phyloP scores from a whole-genome alignment of 352 stramenopile species.

The Globisporangium parvum region DNA sequence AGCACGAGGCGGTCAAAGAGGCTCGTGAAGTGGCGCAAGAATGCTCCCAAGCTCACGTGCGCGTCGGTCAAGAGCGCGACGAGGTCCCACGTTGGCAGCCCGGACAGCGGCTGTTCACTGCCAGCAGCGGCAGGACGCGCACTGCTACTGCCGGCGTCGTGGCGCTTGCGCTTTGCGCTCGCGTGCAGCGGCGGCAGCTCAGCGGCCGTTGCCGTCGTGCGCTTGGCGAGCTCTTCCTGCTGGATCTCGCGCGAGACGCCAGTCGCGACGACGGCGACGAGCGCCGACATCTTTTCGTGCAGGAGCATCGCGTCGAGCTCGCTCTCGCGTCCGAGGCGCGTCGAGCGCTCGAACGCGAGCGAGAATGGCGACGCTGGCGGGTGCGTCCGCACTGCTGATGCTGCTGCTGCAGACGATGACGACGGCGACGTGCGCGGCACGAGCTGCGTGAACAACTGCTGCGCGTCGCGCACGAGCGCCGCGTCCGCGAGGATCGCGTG shows the following conservation, averaged over 20 bases:
- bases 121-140: not conserved
- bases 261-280: conserved; percentile 43
- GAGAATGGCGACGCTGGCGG: conserved; percentile 9
- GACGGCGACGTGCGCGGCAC: conserved; percentile 12
- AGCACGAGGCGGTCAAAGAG: conserved; percentile 78
- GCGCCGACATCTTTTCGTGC: conserved; percentile 28
- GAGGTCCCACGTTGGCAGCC: conserved; percentile 19
- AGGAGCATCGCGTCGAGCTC: conserved; percentile 13
- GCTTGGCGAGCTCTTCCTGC: conserved; percentile 8
- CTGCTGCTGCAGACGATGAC: not conserved
- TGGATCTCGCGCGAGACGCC: conserved; percentile 35
- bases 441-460: conserved; percentile 41
- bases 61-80: conserved; percentile 37
- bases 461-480: conserved; percentile 21
- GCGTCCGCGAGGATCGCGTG: conserved; percentile 9
- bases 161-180: conserved; percentile 7
- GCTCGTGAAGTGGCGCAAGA: conserved; percentile 67
- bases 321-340: not conserved
- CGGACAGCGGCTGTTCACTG: not conserved
- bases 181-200: not conserved
- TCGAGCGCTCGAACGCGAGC: conserved; percentile 1
- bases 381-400: not conserved
- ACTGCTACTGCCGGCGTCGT: conserved; percentile 1
- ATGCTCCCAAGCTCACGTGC: conserved; percentile 51
- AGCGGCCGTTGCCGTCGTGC: not conserved